Conservation (phyloP, 768 basidiomycete species). For the Kwoniella pini region DNA sequence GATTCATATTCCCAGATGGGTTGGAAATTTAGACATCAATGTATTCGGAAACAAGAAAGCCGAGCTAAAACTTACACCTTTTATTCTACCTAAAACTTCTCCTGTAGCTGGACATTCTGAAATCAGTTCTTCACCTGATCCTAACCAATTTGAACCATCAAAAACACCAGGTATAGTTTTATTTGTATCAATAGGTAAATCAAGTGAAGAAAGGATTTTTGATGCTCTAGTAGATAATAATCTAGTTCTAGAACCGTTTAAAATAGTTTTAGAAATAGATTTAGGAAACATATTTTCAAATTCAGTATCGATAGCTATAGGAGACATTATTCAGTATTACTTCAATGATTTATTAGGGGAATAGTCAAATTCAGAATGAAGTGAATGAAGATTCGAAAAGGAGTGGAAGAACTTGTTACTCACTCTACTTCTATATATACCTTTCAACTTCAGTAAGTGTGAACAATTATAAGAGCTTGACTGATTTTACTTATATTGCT, state of each 20-base stretch:
- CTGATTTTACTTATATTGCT: no score
- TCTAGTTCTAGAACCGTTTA: neutral
- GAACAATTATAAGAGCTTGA: no score
- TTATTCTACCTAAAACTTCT: slow-evolving; percentile 74
- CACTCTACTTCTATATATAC: no score
- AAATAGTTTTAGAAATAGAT: neutral
- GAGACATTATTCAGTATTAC: neutral
- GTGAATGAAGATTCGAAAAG: no score
- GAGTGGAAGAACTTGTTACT: no score
- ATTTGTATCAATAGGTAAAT: slow-evolving; percentile 33
- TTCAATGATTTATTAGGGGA: no score
- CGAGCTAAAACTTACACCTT: slow-evolving; percentile 64
- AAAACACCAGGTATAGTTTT: slow-evolving; percentile 38
- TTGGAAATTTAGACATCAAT: no score
- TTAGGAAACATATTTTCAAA: neutral
- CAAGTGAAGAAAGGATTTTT: slow-evolving; percentile 39
- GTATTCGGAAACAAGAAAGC: no score
- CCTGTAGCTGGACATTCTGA: slow-evolving; percentile 77
- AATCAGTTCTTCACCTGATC: slow-evolving; percentile 33
- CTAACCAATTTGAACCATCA: slow-evolving; percentile 45
- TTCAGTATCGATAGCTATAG: neutral
- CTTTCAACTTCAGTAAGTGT: no score
- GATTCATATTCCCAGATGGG: no score
- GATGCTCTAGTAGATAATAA: slow-evolving; percentile 34
- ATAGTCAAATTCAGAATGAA: no score